Conservation (phyloP, 441 rosid genomes). For the Aquilaria agallochum region DNA sequence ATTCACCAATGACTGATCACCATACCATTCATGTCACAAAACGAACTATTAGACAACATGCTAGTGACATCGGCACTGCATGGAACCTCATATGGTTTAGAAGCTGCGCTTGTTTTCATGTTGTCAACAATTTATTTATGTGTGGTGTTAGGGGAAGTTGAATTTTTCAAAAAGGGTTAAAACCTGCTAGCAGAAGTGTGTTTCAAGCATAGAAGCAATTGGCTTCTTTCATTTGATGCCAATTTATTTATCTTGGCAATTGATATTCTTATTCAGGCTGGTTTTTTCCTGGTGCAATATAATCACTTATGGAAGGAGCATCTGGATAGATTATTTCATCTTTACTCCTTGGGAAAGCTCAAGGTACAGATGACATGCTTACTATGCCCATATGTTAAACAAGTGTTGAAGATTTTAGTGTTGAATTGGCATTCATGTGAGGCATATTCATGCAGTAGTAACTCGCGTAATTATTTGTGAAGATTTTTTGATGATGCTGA, state of each 20-base stretch:
- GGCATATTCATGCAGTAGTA: background rate
- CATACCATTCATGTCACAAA: too few relatives aligned
- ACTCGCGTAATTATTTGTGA: too few relatives aligned
- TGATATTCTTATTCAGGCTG: constrained; percentile 55
- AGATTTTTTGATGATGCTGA: too few relatives aligned
- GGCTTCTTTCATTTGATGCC: too few relatives aligned
- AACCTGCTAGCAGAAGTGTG: too few relatives aligned
- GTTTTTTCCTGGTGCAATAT: constrained; percentile 85
- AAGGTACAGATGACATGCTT: constrained; percentile 43
- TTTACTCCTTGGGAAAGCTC: constrained; percentile 77
- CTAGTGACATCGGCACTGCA: too few relatives aligned
- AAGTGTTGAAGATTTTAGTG: background rate
- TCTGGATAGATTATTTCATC: constrained; percentile 58
- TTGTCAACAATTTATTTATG: too few relatives aligned
- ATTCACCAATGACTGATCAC: too few relatives aligned
- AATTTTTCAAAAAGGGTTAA: too few relatives aligned
- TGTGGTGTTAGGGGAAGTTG: too few relatives aligned
- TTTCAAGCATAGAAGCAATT: too few relatives aligned
- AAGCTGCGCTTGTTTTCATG: background rate
- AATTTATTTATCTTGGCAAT: background rate
- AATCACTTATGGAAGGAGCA: constrained; percentile 76
- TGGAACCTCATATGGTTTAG: background rate
- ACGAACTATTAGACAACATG: too few relatives aligned
- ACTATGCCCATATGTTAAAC: background rate
- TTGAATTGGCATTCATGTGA: background rate